Evolutionary conservation across 169 alveolate species (phyloP), one percentile per base, ranked within the genome.

Genomic region (Plasmodium malariae): DNA sequence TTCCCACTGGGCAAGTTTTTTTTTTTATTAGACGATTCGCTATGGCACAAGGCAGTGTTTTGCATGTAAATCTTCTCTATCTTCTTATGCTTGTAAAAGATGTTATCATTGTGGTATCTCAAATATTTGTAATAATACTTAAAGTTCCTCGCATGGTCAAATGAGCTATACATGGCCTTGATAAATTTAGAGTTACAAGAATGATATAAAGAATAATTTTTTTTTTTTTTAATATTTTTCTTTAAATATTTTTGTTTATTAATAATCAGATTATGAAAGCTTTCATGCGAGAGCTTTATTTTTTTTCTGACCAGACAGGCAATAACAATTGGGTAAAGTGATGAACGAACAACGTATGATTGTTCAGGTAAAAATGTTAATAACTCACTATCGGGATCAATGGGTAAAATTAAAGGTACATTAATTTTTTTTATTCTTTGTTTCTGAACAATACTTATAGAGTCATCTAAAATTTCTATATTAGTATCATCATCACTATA

Each of bases 261-360:
- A 36, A 83, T 83, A 17, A 83, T 83, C 51, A 83, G 54, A 67
- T 83, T 83, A 21, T 65, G 80, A 48, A 24, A 83, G 24, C 68
- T 26, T 4, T 67, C 83, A 51, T 83, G 71, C 28, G 43, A 54
- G 19, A 69, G 37, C 49, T 69, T 83, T 9, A 68, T 83, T 69
- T 83, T 83, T 83, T 83, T 83, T 67, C 91, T 32, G 30, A 83
- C 91, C 26, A 83, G 43, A 32, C 71, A 83, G 51, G 91, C 86
- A 17, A 83, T 83, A 37, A 83, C 91, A 67, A 83, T 83, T 14
- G 91, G 91, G 59, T 83, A 83, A 17, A 83, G 43, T n/a, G 91
- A 65, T 9, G 91, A 83, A 21, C 91, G 62, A 40, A 83, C 17
- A 6, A 83, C 91, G 43, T 68, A 83, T 54, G 91, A 83, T 30